These are phyloP conservation scores for Pelargonium cotyledonis DNA, from an alignment of 441 rosid genomes.

Conservation along the genomic window DNA sequence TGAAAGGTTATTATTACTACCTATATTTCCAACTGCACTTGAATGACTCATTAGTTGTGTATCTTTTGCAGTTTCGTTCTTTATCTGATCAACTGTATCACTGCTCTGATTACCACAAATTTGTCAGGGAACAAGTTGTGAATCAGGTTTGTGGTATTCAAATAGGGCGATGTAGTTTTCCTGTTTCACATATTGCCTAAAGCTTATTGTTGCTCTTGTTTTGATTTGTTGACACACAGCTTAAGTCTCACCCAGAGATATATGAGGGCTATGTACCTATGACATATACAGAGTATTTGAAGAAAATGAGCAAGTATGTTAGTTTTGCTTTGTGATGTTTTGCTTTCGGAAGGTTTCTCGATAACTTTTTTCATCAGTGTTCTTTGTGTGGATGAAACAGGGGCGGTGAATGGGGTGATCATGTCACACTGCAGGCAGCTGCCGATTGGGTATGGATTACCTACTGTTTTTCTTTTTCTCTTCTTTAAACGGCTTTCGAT, in stretches of 20 bases:
- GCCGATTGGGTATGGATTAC: slow-evolving; percentile 38
- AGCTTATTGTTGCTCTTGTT: background rate
- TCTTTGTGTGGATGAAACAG: slow-evolving; percentile 24
- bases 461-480: background rate
- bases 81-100: slow-evolving; percentile 87
- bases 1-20: background rate
- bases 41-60: background rate
- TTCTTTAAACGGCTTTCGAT: background rate
- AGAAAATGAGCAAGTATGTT: slow-evolving; percentile 59
- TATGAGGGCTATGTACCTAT: slow-evolving; percentile 73
- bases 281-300: slow-evolving; percentile 57
- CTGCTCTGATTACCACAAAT: slow-evolving; percentile 61
- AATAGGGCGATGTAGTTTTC: slow-evolving; percentile 4
- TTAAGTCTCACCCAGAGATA: slow-evolving; percentile 43
- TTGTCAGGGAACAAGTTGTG: slow-evolving; percentile 66
- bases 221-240: slow-evolving; percentile 37
- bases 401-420: slow-evolving; percentile 59
- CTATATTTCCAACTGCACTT: slow-evolving; percentile 8
- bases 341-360: background rate
- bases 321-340: background rate
- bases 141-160: slow-evolving; percentile 46
- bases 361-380: slow-evolving; percentile 11
- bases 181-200: slow-evolving; percentile 10
- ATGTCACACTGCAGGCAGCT: slow-evolving; percentile 54
- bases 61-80: slow-evolving; percentile 65